Conservation (phyloP, 805 yeast genomes). For the Candida quercuum region DNA sequence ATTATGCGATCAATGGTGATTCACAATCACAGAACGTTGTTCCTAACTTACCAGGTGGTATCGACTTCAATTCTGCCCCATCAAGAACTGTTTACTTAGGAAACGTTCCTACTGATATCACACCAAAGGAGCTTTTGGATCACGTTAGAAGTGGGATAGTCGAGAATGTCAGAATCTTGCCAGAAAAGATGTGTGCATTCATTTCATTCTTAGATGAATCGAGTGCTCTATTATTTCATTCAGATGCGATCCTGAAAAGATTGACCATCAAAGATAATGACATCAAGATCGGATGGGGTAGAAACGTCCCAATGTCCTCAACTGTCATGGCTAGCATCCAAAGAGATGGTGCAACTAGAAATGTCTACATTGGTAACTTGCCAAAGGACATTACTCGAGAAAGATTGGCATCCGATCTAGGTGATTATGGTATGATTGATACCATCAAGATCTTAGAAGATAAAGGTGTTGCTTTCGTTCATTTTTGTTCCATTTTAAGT, state of each 20-base stretch:
- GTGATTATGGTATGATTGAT: conserved; percentile 78
- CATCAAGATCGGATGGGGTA: conserved; percentile 91
- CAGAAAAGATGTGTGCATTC: conserved; percentile 84
- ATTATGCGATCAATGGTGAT: too few relatives aligned
- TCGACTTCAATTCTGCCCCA: conserved; percentile 42
- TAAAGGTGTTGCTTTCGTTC: conserved; percentile 86
- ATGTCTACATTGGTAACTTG: conserved; percentile 82
- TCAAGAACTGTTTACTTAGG: conserved; percentile 90
- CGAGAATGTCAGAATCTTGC: conserved; percentile 73
- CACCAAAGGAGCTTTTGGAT: conserved; percentile 77
- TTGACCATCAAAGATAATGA: conserved; percentile 76
- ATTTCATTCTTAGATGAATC: conserved; percentile 85
- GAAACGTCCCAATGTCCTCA: conserved; percentile 67
- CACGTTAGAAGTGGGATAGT: conserved; percentile 89
- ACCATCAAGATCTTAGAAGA: conserved; percentile 73
- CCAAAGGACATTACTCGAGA: conserved; percentile 61
- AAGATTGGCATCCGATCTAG: conserved; percentile 60
- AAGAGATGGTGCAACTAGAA: conserved; percentile 88
- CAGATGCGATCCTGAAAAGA: conserved; percentile 85
- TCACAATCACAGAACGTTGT: not conserved
- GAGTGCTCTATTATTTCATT: conserved; percentile 85
- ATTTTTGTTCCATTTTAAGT: conserved; percentile 76
- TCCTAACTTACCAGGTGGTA: conserved; percentile 3
- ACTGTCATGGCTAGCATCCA: conserved; percentile 71
- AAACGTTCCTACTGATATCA: conserved; percentile 75